Conservation (phyloP, 306 rosid genomes). For the Castanea mollissima region DNA sequence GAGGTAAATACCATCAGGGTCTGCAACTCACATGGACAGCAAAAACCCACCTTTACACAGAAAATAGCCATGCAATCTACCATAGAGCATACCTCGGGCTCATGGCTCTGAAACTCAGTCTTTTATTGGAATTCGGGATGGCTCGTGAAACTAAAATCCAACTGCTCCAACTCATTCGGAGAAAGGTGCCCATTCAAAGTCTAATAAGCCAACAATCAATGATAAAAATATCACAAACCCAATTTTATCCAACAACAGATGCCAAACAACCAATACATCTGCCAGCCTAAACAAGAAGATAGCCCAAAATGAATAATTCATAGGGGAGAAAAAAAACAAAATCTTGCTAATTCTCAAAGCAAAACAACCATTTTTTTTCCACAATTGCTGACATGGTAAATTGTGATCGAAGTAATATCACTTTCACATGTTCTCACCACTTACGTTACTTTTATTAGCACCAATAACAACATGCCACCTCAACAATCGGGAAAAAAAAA, state of each 20-base stretch:
- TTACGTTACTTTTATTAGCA: too few relatives aligned
- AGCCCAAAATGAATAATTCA: constrained; percentile 18
- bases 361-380: background rate
- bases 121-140: constrained; percentile 47
- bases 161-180: constrained; percentile 47
- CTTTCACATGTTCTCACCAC: too few relatives aligned
- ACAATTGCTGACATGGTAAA: too few relatives aligned
- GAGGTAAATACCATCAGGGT: background rate
- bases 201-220: constrained; percentile 39
- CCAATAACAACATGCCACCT: too few relatives aligned
- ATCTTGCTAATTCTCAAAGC: background rate
- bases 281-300: constrained; percentile 29
- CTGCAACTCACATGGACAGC: constrained; percentile 5
- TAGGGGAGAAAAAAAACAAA: background rate
- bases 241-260: constrained; percentile 27
- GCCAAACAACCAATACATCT: constrained; percentile 31
- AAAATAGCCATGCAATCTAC: background rate
- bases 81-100: constrained; percentile 50
- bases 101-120: constrained; percentile 71
- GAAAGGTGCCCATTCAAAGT: constrained; percentile 22
- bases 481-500: too few relatives aligned
- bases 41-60: background rate
- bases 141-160: constrained; percentile 33
- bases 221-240: constrained; percentile 23
- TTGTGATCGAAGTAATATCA: too few relatives aligned